Conservation (phyloP, 169 alveolate species). For the Plasmodium relictum region DNA sequence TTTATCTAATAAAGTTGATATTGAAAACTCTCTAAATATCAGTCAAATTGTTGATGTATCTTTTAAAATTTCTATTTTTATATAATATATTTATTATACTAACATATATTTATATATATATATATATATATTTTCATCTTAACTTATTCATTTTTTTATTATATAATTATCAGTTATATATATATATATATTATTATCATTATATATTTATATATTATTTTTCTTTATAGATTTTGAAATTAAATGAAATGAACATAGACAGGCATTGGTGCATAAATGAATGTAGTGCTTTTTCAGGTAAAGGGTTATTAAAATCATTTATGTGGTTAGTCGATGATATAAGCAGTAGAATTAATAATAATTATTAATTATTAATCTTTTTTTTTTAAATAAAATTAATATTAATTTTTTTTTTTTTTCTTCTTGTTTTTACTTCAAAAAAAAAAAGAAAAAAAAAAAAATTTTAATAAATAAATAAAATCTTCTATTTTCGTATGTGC, state of each 20-base stretch:
- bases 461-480: background rate
- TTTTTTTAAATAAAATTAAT: background rate
- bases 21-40: constrained; percentile 63
- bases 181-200: constrained; percentile 77
- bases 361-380: constrained; percentile 12
- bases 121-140: constrained; percentile 1
- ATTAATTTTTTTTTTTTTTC: background rate
- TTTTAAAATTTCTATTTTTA: constrained; percentile 62
- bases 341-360: constrained; percentile 90
- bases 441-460: background rate
- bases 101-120: background rate
- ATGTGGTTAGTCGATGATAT: constrained; percentile 96
- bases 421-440: constrained; percentile 2
- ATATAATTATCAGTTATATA: background rate
- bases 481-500: background rate
- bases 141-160: background rate
- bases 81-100: constrained; percentile 79
- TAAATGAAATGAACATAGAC: constrained; percentile 85
- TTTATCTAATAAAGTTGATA: constrained; percentile 56
- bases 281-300: constrained; percentile 95
- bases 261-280: constrained; percentile 96
- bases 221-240: constrained; percentile 79
- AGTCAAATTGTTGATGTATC: constrained; percentile 78
- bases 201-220: background rate
- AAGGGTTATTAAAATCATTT: constrained; percentile 95